phyloP scores from a whole-genome alignment of 1,284 basidiomycete species.

The Agroathelia rolfsii region DNA sequence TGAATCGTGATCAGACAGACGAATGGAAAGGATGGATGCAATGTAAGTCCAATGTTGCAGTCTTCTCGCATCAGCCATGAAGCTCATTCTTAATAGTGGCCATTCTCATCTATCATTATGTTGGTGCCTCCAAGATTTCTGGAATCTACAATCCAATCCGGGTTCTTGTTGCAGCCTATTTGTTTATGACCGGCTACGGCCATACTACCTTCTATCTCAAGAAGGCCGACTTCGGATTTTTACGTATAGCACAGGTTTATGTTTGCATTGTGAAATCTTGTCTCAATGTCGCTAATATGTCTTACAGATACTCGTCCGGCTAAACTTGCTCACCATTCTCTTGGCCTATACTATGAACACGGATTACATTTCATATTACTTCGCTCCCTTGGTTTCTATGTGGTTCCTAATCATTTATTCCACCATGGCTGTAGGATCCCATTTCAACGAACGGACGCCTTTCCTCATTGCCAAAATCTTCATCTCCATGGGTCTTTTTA shows the following conservation, averaged over 20 bases:
- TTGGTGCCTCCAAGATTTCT: conserved; percentile 77
- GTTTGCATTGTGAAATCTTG: conserved; percentile 10
- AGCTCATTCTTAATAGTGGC: conserved; percentile 39
- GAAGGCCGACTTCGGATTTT: conserved; percentile 77
- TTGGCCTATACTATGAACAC: conserved; percentile 87
- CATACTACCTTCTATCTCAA: conserved; percentile 73
- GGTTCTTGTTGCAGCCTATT: conserved; percentile 78
- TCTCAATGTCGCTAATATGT: conserved; percentile 16
- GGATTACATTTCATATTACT: conserved; percentile 84
- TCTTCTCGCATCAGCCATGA: conserved; percentile 9
- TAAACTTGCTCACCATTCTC: conserved; percentile 75
- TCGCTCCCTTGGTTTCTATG: conserved; percentile 72
- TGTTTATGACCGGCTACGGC: conserved; percentile 75
- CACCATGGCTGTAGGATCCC: conserved; percentile 64
- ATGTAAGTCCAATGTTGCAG: conserved; percentile 38
- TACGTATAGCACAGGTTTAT: conserved; percentile 57
- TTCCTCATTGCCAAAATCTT: conserved; percentile 68
- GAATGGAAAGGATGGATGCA: conserved; percentile 99
- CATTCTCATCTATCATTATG: conserved; percentile 84
- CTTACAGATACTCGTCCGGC: conserved; percentile 61
- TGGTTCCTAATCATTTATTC: conserved; percentile 82
- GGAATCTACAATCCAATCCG: conserved; percentile 87
- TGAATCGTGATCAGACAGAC: conserved; percentile 86
- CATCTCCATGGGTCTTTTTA: conserved; percentile 50
- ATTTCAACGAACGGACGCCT: conserved; percentile 59